Conservation (phyloP, 345 rosid genomes). For the Capsella bursapastoris region DNA sequence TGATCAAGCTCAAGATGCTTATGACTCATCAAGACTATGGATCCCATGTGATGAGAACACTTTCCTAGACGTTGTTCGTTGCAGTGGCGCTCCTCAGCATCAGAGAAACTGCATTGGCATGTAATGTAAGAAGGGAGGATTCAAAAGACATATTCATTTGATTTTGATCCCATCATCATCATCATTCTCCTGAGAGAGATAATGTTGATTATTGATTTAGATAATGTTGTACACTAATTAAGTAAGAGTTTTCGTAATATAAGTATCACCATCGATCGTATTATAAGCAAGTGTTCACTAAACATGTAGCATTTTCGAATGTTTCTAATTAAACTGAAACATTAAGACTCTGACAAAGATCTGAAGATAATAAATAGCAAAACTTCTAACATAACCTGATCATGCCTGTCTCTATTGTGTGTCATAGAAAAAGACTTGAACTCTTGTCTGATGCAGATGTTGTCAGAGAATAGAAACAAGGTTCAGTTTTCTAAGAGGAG, state of each 20-base stretch:
- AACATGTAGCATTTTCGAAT: conserved; percentile 14
- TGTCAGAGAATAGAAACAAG: not conserved
- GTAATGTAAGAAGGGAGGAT: conserved; percentile 41
- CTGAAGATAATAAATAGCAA: conserved; percentile 8
- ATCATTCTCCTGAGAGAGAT: conserved; percentile 24
- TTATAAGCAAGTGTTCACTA: not conserved
- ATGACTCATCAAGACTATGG: conserved; percentile 69
- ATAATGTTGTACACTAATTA: conserved; percentile 40
- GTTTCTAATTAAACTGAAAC: not conserved
- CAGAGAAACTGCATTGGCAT: conserved; percentile 46
- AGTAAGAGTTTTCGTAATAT: conserved; percentile 42
- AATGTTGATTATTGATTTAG: conserved; percentile 37
- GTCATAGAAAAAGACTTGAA: conserved; percentile 8
- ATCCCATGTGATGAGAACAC: conserved; percentile 80
- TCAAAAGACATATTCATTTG: conserved; percentile 26
- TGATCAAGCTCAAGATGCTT: conserved; percentile 77
- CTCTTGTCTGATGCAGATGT: conserved; percentile 5
- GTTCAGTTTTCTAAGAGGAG: conserved; percentile 8
- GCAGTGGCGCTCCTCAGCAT: conserved; percentile 54
- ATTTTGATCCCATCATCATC: conserved; percentile 27
- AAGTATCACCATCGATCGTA: conserved; percentile 26
- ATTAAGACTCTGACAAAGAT: conserved; percentile 16
- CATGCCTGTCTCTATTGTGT: conserved; percentile 20
- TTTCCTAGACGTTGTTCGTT: conserved; percentile 74
- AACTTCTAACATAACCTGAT: not conserved